Conservation (phyloP, 73 alveolate species). For the Stentor coeruleus region DNA sequence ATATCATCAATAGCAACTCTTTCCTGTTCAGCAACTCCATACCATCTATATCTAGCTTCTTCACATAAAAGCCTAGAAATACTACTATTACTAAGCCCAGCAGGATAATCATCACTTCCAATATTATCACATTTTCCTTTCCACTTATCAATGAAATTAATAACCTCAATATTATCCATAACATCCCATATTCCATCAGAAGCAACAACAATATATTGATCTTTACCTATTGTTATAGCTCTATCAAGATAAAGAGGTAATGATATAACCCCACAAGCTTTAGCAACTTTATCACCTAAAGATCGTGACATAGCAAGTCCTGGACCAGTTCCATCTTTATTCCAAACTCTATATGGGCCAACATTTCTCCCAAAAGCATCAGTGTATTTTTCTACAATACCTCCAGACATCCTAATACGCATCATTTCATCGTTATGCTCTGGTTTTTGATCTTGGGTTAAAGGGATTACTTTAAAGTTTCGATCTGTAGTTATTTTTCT, state of each 20-base stretch:
- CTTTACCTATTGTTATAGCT: background rate
- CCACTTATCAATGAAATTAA: background rate
- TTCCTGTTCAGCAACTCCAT: background rate
- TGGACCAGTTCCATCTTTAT: constrained; percentile 57
- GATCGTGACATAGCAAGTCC: constrained; percentile 72
- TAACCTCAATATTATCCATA: background rate
- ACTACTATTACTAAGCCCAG: background rate
- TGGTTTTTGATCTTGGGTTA: background rate
- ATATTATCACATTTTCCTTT: background rate
- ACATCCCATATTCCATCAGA: background rate
- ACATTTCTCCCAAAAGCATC: constrained; percentile 40
- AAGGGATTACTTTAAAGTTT: background rate
- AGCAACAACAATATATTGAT: background rate
- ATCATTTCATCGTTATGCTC: background rate
- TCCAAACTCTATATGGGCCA: constrained; percentile 66
- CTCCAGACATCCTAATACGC: background rate
- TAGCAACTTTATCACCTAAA: constrained; percentile 62
- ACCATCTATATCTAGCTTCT: background rate
- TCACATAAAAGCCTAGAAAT: background rate
- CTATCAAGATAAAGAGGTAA: constrained; percentile 30
- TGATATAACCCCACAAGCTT: constrained; percentile 57
- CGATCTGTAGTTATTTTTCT: background rate
- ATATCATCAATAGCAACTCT: background rate
- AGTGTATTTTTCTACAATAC: background rate
- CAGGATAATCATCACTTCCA: background rate